Evolutionary conservation across 345 rosid species (phyloP).

Genomic region (Limnanthes douglasii): DNA sequence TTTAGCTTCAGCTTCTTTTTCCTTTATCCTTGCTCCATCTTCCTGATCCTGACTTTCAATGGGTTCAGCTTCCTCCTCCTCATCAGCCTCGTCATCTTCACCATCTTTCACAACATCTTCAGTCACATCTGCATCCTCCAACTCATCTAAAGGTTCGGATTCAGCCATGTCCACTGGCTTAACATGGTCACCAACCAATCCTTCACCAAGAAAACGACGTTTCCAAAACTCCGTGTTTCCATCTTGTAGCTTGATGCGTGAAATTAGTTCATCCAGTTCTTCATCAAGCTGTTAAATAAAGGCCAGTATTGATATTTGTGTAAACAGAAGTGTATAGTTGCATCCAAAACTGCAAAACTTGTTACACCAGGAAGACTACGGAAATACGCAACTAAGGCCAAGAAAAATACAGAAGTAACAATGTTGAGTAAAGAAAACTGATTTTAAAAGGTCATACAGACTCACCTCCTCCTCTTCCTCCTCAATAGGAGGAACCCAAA

Average conservation of each 20-base stretch:
- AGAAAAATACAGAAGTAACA: too few species aligned
- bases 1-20: slow-evolving; percentile 70
- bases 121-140: slow-evolving; percentile 35
- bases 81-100: slow-evolving; percentile 39
- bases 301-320: too few species aligned
- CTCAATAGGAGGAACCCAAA: slow-evolving; percentile 96
- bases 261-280: slow-evolving; percentile 74
- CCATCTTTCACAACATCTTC: slow-evolving; percentile 51
- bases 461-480: slow-evolving; percentile 91
- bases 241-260: slow-evolving; percentile 73
- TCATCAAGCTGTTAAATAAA: slow-evolving; percentile 59
- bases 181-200: slow-evolving; percentile 30
- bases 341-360: neutral
- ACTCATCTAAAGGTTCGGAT: slow-evolving; percentile 27
- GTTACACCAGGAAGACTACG: neutral
- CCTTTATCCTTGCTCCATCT: slow-evolving; percentile 42
- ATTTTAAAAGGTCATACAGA: too few species aligned
- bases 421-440: too few species aligned
- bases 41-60: slow-evolving; percentile 41
- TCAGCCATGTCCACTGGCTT: slow-evolving; percentile 28
- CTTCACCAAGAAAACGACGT: slow-evolving; percentile 85
- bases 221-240: slow-evolving; percentile 97
- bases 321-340: neutral
- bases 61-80: slow-evolving; percentile 48
- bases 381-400: neutral